Base-by-base conservation (phyloP, 768 basidiomycete genomes). In the Panellus pusillus region DNA sequence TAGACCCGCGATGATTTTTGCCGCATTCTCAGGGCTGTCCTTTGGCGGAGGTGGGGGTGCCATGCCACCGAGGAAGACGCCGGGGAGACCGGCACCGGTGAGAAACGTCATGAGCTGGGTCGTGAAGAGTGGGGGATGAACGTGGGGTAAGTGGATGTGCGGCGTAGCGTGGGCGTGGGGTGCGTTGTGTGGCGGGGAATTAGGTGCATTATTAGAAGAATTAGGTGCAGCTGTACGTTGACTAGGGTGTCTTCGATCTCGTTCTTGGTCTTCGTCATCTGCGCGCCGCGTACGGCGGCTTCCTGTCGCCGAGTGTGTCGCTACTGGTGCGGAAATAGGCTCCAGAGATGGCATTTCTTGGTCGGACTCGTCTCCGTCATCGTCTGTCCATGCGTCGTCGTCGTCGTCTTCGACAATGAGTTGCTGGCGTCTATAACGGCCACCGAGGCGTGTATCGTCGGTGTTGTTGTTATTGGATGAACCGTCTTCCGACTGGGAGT, bases 1-100 rank as follows among this genome's bases (percentile, higher is more conserved):
- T 4, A 91, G 67, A 1, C 82, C 88, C 29, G 73, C 75, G 2
- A 91, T 68, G 11, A 91, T 74, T 54, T 71, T 75, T 66, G 78
- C 80, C 1, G 88, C 89, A 27, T 87, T 76, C 54, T 81, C 84
- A 0, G 86, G 85, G 58, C 88, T 84, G 55, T 89, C 87, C 70
- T 58, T 73, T 66, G 17, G 73, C 39, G 60, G 42, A 1, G 60
- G 64, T 59, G 42, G 62, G 31, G 28, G 19, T 47, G 63, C 39
- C 20, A 64, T 38, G 29, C 48, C 44, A 14, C 40, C 54, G 31
- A 56, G 55, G n/a, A 41, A 6, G 2, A 29, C 31, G 18, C 19
- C 36, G 9, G 46, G 36, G n/a, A 48, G 18, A 24, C 65, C 61
- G 41, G 50, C 43, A 55, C 32, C 17, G 36, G 24, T 6, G 56